Base-by-base conservation (phyloP, 768 basidiomycete genomes). In the Coprinopsis cinerea region DNA sequence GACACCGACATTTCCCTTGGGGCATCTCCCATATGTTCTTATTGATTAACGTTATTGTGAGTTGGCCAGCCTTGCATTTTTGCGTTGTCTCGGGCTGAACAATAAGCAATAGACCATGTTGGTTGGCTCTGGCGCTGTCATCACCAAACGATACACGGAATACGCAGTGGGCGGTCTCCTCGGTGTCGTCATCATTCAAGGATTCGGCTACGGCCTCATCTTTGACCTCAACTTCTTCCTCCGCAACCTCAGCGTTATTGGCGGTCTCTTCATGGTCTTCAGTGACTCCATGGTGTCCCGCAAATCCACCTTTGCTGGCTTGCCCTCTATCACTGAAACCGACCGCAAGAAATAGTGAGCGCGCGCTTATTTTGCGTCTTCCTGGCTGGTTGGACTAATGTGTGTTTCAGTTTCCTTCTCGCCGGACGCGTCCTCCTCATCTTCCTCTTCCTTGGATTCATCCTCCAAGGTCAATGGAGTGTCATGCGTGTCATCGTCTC, bases 161-260 rank as follows among this genome's bases (percentile, higher is more conserved):
- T 85, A 81, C 63, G 86, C 94, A 13, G 89, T 95, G 55, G 82
- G 83, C 40, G 93, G 92, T 57, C 86, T 99, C 40, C 77, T 98
- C 47, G 76, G 73, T 44, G 96, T 98, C 44, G 94, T 99, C 49
- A 69, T 98, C 59, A 82, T 93, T 39, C 96, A 99, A 70, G 95
- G 95, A 39, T 88, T 99, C 58, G 96, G 96, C 58, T 99, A 99
- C 62, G 96, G 96, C 27, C 88, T 99, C 65, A 95, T 99, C 62
- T 99, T 99, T 68, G 96, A 98, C 77, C 78, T 98, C 66, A 98
- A 90, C 72, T 99, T 99, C 80, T 99, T 99, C 92, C 86, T 98
- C 39, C 93, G 96, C 66, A 99, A 98, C 70, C 78, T 99, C 49
- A 89, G 86, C 54, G 96, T 99, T 63, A 92, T 98, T 54, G 96